Evolutionary conservation across 768 basidiomycete genomes (phyloP).

Genomic region (Tricholoma bakamatsutake): DNA sequence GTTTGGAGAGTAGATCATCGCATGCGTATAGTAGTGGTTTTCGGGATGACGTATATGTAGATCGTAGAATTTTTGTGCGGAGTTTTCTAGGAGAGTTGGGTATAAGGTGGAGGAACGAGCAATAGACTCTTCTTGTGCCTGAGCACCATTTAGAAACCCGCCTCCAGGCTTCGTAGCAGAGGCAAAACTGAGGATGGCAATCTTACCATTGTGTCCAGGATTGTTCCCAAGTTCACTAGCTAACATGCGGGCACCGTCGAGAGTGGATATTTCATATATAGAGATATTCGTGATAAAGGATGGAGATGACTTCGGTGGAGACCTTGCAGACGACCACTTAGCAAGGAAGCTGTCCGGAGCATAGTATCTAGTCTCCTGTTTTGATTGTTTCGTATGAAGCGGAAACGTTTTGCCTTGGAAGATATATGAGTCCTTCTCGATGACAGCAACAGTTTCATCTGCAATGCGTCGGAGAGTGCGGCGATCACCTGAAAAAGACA

Average conservation of each 20-base stretch:
- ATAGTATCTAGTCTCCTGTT: no score
- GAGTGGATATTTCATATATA: not conserved
- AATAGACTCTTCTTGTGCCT: conserved; percentile 77
- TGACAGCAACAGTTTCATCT: no score
- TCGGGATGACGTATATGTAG: conserved; percentile 44
- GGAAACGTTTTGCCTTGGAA: no score
- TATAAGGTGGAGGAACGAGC: conserved; percentile 72
- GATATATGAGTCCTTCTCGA: no score
- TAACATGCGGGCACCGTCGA: not conserved
- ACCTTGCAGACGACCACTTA: no score
- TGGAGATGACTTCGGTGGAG: no score
- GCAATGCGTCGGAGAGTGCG: no score
- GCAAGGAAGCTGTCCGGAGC: no score
- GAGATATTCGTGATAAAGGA: no score
- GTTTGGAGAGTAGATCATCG: conserved; percentile 68
- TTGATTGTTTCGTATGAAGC: no score
- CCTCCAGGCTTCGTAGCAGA: conserved; percentile 72
- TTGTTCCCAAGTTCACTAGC: not conserved
- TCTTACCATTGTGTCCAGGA: conserved; percentile 14
- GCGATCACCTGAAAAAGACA: no score
- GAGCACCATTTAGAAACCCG: conserved; percentile 65
- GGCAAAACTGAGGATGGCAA: conserved; percentile 72
- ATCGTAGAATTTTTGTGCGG: conserved; percentile 55
- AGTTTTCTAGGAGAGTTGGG: conserved; percentile 49
- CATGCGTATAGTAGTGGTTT: conserved; percentile 63